A percentile compares a stretch with the other conserved stretches of the same genome.
Conservation (phyloP, 164 flowering plant species). For the Amborella trichopoda region DNA sequence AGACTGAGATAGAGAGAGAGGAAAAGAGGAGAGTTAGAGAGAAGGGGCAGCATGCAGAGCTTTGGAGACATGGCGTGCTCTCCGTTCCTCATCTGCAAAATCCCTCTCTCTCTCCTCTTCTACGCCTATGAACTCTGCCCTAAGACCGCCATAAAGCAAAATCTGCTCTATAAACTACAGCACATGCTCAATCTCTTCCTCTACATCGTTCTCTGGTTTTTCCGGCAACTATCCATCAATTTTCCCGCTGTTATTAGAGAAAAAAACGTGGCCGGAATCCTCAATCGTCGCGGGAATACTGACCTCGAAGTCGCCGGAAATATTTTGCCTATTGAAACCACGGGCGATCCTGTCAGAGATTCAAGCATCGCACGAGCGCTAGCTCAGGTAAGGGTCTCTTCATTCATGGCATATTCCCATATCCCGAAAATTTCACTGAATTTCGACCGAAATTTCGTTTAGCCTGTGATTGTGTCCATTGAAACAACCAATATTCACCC, state of each 20-base stretch:
- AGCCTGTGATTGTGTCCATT: too few species aligned
- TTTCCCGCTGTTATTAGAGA: constrained; percentile 14
- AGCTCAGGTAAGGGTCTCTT: too few species aligned
- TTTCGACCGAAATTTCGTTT: too few species aligned
- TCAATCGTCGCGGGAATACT: neutral
- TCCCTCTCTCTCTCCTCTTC: neutral
- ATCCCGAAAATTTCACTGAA: too few species aligned
- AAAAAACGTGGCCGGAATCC: neutral
- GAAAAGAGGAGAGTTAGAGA: too few species aligned
- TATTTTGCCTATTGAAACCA: too few species aligned
- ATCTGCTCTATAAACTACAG: constrained; percentile 28
- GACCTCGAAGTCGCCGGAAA: neutral
- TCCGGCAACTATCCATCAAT: constrained; percentile 30
- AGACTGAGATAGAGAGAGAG: neutral
- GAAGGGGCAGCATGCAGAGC: neutral
- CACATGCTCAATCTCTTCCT: constrained; percentile 13
- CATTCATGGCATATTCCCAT: too few species aligned
- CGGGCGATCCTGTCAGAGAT: constrained; percentile 10
- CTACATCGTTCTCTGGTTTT: constrained; percentile 30
- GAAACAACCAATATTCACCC: too few species aligned
- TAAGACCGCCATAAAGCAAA: constrained; percentile 16
- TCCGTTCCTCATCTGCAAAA: neutral
- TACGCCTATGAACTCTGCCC: constrained; percentile 13
- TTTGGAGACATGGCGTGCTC: constrained; percentile 1
- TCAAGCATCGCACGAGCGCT: constrained; percentile 62